Evolutionary conservation across 345 rosid species (phyloP), one percentile per base, ranked within the genome.

Genomic region (Euphorbia tirucalli): DNA sequence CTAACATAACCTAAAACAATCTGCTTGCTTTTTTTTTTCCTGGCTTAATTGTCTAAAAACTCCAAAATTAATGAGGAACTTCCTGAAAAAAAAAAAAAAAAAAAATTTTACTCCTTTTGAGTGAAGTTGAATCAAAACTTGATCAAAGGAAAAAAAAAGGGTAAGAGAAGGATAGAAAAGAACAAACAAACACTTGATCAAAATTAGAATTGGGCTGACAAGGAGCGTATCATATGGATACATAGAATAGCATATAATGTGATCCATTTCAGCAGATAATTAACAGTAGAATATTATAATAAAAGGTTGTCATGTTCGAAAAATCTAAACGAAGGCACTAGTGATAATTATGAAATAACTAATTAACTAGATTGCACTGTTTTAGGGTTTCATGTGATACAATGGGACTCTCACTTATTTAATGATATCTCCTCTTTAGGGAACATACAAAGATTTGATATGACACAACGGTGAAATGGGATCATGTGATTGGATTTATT

Each of bases 381-480:
- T 69, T 70, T 39, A 78, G 74, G 77, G 77, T n/a, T n/a, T n/a
- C n/a, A n/a, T n/a, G n/a, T n/a, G n/a, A n/a, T 73, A 80, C 8
- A 65, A 61, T 70, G 66, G 61, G 58, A 58, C 65, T 62, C 41
- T 19, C 67, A 69, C 54, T 44, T 74, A 71, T 70, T 72, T 65
- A 67, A 80, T 72, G 66, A 66, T 70, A 74, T 74, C 71, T 63
- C 71, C 75, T 61, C 66, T 62, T 76, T 69, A 37, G 78, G 84
- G 80, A 55, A 76, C 83, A 78, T 41, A 21, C 15, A 55, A 31
- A 66, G 69, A 72, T 65, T 69, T 39, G 81, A 74, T 25, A 66
- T 56, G 84, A 76, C 81, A 75, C 73, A 73, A 30, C 61, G 41
- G 60, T 71, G 71, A 82, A 59, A 71, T 68, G 63, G 69, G 59